phyloP scores from a whole-genome alignment of 2,329 filamentous ascomycete genomes.

The Ambrosiella cleistominuta region DNA sequence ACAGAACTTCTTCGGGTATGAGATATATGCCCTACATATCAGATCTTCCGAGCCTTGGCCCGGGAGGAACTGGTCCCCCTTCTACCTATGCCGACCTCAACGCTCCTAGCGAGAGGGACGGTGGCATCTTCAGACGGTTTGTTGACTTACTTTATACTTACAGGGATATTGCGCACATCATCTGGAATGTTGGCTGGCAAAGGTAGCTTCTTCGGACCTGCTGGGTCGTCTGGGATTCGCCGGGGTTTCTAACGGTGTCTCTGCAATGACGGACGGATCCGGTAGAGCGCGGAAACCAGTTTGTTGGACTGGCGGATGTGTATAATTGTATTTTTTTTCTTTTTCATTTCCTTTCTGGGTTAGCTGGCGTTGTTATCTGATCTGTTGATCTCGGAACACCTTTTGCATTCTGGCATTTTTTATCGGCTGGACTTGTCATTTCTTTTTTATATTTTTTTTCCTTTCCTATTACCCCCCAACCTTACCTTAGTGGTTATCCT shows the following conservation, averaged over 20 bases:
- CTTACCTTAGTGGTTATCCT: neutral
- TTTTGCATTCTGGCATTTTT: neutral
- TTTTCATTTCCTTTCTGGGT: slow-evolving; percentile 1
- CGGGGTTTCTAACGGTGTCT: neutral
- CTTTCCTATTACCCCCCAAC: neutral
- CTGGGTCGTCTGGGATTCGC: slow-evolving; percentile 1
- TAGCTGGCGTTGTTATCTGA: neutral
- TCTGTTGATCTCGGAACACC: neutral
- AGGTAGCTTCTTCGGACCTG: slow-evolving; percentile 21
- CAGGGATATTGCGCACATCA: slow-evolving; percentile 52
- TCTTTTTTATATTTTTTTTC: slow-evolving; percentile 1
- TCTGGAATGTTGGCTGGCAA: slow-evolving; percentile 54
- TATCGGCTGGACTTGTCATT: neutral
- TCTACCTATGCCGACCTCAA: too few species aligned
- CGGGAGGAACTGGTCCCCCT: too few species aligned
- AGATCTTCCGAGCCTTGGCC: too few species aligned
- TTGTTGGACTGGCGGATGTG: neutral
- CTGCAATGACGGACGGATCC: too few species aligned
- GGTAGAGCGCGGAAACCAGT: too few species aligned
- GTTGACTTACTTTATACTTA: slow-evolving; percentile 65
- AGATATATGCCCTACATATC: slow-evolving; percentile 17
- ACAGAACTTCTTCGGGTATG: slow-evolving; percentile 72
- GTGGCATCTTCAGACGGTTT: slow-evolving; percentile 44
- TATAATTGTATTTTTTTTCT: neutral
- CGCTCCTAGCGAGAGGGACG: neutral